phyloP scores from a whole-genome alignment of 495 filamentous ascomycete genomes.

The Neurospora sp. region DNA sequence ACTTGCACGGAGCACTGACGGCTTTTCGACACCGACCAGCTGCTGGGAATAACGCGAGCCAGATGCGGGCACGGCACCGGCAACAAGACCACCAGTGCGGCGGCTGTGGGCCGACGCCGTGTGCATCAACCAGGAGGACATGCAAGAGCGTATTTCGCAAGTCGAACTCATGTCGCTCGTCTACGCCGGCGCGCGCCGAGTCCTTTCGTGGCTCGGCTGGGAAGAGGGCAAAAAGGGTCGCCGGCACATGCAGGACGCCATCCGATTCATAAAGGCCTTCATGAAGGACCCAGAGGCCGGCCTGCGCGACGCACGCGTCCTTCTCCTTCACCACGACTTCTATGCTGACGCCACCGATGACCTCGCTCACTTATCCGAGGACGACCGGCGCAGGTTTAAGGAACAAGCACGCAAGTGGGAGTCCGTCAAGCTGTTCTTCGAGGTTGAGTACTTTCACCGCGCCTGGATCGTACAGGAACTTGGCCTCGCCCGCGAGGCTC shows the following conservation, averaged over 20 bases:
- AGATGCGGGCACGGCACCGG: not conserved
- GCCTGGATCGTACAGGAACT: slow-evolving; percentile 20
- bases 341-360: not conserved
- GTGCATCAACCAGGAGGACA: slow-evolving; percentile 28
- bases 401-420: slow-evolving; percentile 9
- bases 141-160: slow-evolving; percentile 23
- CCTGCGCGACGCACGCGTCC: slow-evolving; percentile 5
- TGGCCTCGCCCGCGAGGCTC: slow-evolving; percentile 8
- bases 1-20: slow-evolving; percentile 10
- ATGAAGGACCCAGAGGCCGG: slow-evolving; percentile 8
- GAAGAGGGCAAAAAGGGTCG: slow-evolving; percentile 8
- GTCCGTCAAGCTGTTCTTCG: slow-evolving; percentile 9
- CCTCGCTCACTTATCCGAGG: slow-evolving; percentile 2
- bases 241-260: slow-evolving; percentile 1
- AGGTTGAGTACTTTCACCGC: slow-evolving; percentile 13
- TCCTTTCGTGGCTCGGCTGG: slow-evolving; percentile 21
- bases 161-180: slow-evolving; percentile 28
- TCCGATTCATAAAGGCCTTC: slow-evolving; percentile 10
- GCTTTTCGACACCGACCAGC: slow-evolving; percentile 4
- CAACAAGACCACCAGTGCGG: slow-evolving; percentile 1
- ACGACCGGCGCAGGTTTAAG: slow-evolving; percentile 4
- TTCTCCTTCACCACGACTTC: slow-evolving; percentile 7
- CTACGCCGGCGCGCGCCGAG: slow-evolving; percentile 14
- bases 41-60: not conserved
- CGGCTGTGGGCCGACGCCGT: slow-evolving; percentile 28